Evolutionary conservation across 768 basidiomycete genomes (phyloP).

Genomic region (Leccinum arenicola): DNA sequence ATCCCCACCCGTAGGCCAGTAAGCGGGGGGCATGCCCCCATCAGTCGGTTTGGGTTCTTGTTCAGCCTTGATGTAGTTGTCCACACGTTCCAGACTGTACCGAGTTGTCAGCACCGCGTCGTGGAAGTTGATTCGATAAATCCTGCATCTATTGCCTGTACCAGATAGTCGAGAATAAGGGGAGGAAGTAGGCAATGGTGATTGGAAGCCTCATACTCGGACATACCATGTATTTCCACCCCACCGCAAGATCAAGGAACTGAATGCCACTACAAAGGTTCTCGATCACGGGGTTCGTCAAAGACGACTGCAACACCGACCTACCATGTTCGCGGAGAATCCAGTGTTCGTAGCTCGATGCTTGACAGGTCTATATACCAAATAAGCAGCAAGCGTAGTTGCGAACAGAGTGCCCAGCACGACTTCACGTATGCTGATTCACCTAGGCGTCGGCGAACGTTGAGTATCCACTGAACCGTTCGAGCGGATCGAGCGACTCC

Average conservation of each 20-base stretch:
- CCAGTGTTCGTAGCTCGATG: slow-evolving; percentile 30
- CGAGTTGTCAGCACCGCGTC: neutral
- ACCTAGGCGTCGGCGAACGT: slow-evolving; percentile 25
- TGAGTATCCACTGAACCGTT: neutral
- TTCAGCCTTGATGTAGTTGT: neutral
- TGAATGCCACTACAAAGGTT: slow-evolving; percentile 46
- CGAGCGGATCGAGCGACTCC: neutral
- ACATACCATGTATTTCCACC: slow-evolving; percentile 45
- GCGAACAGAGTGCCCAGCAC: slow-evolving; percentile 20
- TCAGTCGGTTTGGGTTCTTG: neutral
- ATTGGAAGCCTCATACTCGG: slow-evolving; percentile 42
- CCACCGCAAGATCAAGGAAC: slow-evolving; percentile 51
- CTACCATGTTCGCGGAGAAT: slow-evolving; percentile 41
- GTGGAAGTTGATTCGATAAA: too few species aligned
- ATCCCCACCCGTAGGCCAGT: slow-evolving; percentile 1
- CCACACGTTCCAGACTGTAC: slow-evolving; percentile 2
- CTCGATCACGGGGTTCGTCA: neutral
- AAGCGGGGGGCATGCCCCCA: neutral
- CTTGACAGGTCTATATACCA: slow-evolving; percentile 2
- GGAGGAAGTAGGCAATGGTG: neutral
- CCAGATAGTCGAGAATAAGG: neutral
- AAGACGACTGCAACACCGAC: slow-evolving; percentile 18
- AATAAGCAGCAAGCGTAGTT: neutral
- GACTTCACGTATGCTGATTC: slow-evolving; percentile 56
- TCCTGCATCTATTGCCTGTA: slow-evolving; percentile 2